These are phyloP conservation scores for Meredithiella fracta DNA, from an alignment of 2,329 filamentous ascomycete species.

Conservation along the genomic window DNA sequence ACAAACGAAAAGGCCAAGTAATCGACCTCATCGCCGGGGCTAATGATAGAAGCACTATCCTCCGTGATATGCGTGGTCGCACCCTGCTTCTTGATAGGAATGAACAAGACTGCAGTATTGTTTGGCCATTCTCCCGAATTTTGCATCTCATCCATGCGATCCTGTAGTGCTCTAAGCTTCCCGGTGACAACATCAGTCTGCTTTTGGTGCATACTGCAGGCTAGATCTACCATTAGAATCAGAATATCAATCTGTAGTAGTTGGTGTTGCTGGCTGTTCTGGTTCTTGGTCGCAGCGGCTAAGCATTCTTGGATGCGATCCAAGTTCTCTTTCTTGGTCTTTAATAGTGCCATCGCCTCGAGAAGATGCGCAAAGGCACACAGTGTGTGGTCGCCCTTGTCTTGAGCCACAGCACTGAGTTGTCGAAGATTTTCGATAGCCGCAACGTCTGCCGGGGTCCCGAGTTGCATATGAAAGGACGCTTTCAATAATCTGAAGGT, in stretches of 20 bases:
- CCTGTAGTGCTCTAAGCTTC: constrained; percentile 48
- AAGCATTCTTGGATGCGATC: constrained; percentile 57
- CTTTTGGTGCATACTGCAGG: constrained; percentile 50
- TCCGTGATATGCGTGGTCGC: constrained; percentile 31
- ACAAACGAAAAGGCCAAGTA: constrained; percentile 44
- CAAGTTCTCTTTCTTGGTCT: constrained; percentile 47
- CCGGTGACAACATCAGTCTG: constrained; percentile 36
- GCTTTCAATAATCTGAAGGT: constrained; percentile 60
- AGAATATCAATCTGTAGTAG: constrained; percentile 52
- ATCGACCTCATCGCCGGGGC: constrained; percentile 32
- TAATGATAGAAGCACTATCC: constrained; percentile 40
- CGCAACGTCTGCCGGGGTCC: constrained; percentile 42
- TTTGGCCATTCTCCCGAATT: constrained; percentile 29
- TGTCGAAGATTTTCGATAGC: constrained; percentile 53
- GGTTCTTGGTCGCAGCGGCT: constrained; percentile 55
- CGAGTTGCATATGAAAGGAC: constrained; percentile 47
- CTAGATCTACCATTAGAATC: constrained; percentile 51
- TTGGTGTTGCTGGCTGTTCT: constrained; percentile 45
- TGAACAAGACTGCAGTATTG: constrained; percentile 31
- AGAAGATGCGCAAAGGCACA: constrained; percentile 49
- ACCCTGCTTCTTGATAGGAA: constrained; percentile 35
- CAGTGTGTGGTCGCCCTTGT: constrained; percentile 45
- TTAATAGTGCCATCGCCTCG: constrained; percentile 53
- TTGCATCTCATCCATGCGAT: constrained; percentile 40
- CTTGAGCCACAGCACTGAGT: constrained; percentile 42